Evolutionary conservation across 306 rosid genomes (phyloP).

Genomic region (Vachellia collinsii): DNA sequence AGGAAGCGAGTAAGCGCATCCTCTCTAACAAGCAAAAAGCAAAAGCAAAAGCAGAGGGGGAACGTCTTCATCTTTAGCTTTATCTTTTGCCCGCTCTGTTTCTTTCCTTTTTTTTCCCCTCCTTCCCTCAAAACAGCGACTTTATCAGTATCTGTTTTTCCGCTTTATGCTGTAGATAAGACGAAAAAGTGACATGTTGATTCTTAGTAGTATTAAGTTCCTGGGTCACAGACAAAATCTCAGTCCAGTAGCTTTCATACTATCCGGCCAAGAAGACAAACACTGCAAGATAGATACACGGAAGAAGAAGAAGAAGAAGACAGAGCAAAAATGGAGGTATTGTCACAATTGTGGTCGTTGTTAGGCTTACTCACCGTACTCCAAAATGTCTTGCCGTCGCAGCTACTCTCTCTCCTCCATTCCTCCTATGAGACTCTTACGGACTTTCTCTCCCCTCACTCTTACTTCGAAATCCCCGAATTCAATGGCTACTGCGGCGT

Average conservation of each 20-base stretch:
- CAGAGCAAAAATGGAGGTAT: constrained; percentile 60
- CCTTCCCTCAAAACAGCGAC: constrained; percentile 39
- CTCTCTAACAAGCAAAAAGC: constrained; percentile 28
- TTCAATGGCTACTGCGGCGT: constrained; percentile 91
- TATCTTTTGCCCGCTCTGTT: constrained; percentile 51
- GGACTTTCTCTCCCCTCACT: constrained; percentile 72
- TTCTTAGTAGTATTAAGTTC: neutral
- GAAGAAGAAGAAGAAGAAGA: neutral
- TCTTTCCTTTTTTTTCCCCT: neutral
- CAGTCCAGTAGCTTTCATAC: constrained; percentile 12
- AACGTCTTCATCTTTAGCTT: constrained; percentile 59
- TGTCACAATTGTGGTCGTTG: constrained; percentile 91
- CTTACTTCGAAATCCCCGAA: constrained; percentile 82
- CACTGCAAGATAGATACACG: neutral
- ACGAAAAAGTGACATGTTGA: neutral
- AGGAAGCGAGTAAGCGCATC: constrained; percentile 25
- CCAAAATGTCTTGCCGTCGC: constrained; percentile 80
- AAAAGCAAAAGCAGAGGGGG: constrained; percentile 45
- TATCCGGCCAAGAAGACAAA: neutral
- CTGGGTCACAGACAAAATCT: constrained; percentile 6
- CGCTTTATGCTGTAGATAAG: constrained; percentile 40
- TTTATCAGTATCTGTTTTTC: constrained; percentile 37
- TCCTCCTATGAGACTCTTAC: constrained; percentile 74
- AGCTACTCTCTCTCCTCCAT: constrained; percentile 76
- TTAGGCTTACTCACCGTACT: constrained; percentile 81